Conservation (phyloP, 2,329 filamentous ascomycete species). For the Pseudodiploospora longispora region DNA sequence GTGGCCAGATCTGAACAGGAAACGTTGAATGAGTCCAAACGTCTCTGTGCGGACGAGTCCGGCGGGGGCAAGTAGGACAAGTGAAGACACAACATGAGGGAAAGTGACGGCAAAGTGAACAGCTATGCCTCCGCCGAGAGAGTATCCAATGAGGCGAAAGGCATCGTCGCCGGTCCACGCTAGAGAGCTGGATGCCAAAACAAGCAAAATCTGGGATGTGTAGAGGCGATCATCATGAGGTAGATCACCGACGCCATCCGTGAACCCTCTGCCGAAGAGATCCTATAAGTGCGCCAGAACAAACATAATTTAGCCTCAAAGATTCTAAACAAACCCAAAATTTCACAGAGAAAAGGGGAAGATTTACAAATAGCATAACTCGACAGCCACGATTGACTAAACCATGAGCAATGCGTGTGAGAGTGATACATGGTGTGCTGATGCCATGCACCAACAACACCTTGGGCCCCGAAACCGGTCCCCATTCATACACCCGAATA, state of each 20-base stretch:
- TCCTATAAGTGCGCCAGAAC: conserved; percentile 33
- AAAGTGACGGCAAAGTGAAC: conserved; percentile 67
- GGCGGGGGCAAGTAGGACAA: conserved; percentile 71
- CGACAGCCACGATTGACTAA: conserved; percentile 64
- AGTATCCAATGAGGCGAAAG: conserved; percentile 70
- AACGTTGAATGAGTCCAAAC: conserved; percentile 40
- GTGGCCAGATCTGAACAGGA: conserved; percentile 47
- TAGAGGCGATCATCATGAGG: conserved; percentile 70
- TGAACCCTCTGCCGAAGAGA: conserved; percentile 62
- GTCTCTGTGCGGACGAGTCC: conserved; percentile 58
- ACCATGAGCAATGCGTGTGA: conserved; percentile 57
- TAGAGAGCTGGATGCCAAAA: conserved; percentile 60
- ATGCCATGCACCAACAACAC: conserved; percentile 78
- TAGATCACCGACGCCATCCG: conserved; percentile 55
- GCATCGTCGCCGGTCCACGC: conserved; percentile 52
- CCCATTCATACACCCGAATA: conserved; percentile 76
- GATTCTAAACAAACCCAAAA: too few relatives aligned
- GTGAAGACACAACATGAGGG: conserved; percentile 56
- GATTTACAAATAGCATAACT: conserved; percentile 66
- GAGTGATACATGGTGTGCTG: conserved; percentile 69
- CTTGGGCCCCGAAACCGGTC: conserved; percentile 63
- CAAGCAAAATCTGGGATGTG: conserved; percentile 62
- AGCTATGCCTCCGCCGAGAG: conserved; percentile 71
- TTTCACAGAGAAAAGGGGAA: conserved; percentile 5
- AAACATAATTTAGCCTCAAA: too few relatives aligned